Conservation (phyloP, 257 asterid genomes). For the Nicotiana noctiflora region DNA sequence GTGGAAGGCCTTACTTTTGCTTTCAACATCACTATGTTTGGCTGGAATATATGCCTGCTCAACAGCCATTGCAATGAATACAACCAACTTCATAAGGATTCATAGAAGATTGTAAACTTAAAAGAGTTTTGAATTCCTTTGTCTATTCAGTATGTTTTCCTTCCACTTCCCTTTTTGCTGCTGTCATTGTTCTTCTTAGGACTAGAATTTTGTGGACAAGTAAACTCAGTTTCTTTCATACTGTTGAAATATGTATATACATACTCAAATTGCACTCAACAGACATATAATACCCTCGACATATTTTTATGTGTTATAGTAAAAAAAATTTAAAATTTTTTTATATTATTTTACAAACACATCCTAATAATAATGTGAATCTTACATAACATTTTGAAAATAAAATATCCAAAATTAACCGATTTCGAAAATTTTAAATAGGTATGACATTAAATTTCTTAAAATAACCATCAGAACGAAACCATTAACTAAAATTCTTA, state of each 20-base stretch:
- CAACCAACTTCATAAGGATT: constrained; percentile 78
- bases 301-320: background rate
- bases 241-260: background rate
- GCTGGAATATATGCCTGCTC: constrained; percentile 61
- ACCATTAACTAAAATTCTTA: no score
- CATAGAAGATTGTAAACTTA: constrained; percentile 64
- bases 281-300: background rate
- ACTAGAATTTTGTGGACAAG: background rate
- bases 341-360: no score
- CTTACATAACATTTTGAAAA: no score
- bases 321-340: no score
- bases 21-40: constrained; percentile 52
- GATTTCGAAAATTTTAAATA: no score
- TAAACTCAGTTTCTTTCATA: background rate
- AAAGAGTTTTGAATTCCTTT: background rate
- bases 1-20: constrained; percentile 63
- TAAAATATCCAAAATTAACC: no score
- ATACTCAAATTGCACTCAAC: background rate
- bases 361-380: no score
- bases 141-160: background rate
- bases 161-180: background rate
- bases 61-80: constrained; percentile 53
- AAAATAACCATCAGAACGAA: no score
- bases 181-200: background rate
- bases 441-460: no score